Conservation (phyloP, 2,329 filamentous ascomycete species). For the Fusarium hostae region DNA sequence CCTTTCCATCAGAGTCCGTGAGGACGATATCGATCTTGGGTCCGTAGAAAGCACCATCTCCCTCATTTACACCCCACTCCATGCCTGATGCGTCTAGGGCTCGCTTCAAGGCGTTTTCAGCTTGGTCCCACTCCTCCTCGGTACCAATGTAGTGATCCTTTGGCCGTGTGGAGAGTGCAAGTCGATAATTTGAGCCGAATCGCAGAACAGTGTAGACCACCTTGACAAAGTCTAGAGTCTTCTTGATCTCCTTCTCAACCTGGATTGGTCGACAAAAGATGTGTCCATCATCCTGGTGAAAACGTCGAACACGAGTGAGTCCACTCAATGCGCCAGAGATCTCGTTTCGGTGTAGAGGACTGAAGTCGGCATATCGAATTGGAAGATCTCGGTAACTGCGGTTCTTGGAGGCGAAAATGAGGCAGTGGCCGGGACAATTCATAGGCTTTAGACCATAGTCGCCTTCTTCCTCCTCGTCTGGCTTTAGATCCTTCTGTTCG, state of each 20-base stretch:
- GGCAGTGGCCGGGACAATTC: conserved; percentile 91
- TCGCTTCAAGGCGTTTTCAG: conserved; percentile 53
- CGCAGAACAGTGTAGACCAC: conserved; percentile 76
- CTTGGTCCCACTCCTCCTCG: conserved; percentile 68
- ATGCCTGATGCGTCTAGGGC: conserved; percentile 73
- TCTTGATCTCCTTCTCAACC: conserved; percentile 78
- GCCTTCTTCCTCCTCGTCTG: conserved; percentile 68
- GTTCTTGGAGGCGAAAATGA: conserved; percentile 79
- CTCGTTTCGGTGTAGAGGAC: conserved; percentile 87
- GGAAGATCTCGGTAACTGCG: conserved; percentile 85
- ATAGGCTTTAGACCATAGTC: conserved; percentile 90
- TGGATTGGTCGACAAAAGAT: conserved; percentile 87
- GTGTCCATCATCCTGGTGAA: conserved; percentile 91
- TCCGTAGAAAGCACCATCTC: conserved; percentile 90
- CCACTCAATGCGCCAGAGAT: conserved; percentile 83
- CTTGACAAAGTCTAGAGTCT: conserved; percentile 78
- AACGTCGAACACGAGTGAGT: conserved; percentile 83
- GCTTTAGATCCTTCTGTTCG: conserved; percentile 31
- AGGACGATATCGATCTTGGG: conserved; percentile 92
- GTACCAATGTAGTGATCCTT: conserved; percentile 81
- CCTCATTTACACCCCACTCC: conserved; percentile 79
- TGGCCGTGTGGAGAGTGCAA: conserved; percentile 83
- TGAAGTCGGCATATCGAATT: conserved; percentile 87
- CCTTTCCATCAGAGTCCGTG: conserved; percentile 82
- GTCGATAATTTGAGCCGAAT: conserved; percentile 74